Evolutionary conservation across 2,329 filamentous ascomycete genomes (phyloP).

Genomic region (Scopulariopsis brevicaulis): DNA sequence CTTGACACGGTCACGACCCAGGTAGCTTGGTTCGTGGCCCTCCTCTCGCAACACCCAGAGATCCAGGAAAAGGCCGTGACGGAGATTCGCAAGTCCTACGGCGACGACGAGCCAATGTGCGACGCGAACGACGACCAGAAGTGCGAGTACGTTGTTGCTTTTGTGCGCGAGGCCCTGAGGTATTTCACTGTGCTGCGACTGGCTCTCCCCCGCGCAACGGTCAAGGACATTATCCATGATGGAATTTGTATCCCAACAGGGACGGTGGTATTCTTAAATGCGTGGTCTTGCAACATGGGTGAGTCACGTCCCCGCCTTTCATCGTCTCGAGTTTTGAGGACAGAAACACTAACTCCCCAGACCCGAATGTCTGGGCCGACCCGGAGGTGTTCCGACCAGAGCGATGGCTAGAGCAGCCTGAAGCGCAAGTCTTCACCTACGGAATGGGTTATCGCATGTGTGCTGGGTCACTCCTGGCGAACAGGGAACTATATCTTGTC

Average conservation of each 20-base stretch:
- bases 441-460: conserved; percentile 60
- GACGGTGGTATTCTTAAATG: not conserved
- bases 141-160: conserved; percentile 50
- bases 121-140: conserved; percentile 51
- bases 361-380: not conserved
- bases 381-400: not conserved
- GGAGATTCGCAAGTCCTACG: conserved; percentile 1
- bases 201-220: not conserved
- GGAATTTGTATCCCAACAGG: not conserved
- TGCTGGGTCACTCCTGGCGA: conserved; percentile 49
- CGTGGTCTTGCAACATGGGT: not conserved
- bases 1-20: not conserved
- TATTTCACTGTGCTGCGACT: conserved; percentile 46
- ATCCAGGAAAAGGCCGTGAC: not conserved
- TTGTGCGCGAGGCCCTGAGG: conserved; percentile 51
- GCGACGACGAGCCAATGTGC: conserved; percentile 40
- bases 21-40: not conserved
- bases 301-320: too few species aligned
- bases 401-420: conserved; percentile 51
- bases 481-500: conserved; percentile 52
- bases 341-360: not conserved
- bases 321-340: not conserved
- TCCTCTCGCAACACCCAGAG: not conserved
- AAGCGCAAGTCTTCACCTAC: conserved; percentile 54
- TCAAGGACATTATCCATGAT: not conserved